These are phyloP conservation scores for Pelargonium citronellum DNA, from an alignment of 441 rosid genomes.

Conservation along the genomic window DNA sequence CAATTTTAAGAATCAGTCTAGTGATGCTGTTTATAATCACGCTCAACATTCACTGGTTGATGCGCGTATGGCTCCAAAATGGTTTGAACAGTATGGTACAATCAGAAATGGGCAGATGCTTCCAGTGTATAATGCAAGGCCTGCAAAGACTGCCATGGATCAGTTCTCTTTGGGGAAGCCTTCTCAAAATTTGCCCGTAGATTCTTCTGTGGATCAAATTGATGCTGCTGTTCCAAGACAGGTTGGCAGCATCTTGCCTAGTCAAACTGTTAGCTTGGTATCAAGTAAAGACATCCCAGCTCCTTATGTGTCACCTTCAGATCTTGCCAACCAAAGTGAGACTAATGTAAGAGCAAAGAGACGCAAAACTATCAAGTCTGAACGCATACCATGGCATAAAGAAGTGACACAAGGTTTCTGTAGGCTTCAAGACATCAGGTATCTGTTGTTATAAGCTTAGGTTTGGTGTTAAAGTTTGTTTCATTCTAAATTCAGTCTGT, in stretches of 20 bases:
- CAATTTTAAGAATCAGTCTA: conserved; percentile 31
- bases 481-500: neutral
- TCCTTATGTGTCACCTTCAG: conserved; percentile 35
- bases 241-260: conserved; percentile 27
- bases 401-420: conserved; percentile 42
- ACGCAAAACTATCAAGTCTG: conserved; percentile 42
- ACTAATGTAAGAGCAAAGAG: conserved; percentile 37
- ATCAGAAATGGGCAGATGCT: conserved; percentile 57
- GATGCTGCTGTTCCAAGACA: conserved; percentile 27
- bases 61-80: conserved; percentile 68
- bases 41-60: conserved; percentile 47
- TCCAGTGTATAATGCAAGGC: conserved; percentile 35
- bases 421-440: conserved; percentile 53
- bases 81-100: conserved; percentile 65
- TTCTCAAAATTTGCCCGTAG: conserved; percentile 35
- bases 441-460: conserved; percentile 14
- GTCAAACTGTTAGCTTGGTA: conserved; percentile 27
- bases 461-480: neutral
- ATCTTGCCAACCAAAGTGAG: conserved; percentile 24
- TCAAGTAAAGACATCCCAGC: conserved; percentile 33
- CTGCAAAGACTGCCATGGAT: conserved; percentile 29
- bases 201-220: conserved; percentile 28
- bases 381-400: conserved; percentile 54
- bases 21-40: conserved; percentile 25
- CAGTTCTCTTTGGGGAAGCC: conserved; percentile 37